Percentiles rank a stretch among this genome's conserved stretches.
Conservation (phyloP, 208 protist genomes). For the Trichomonas gallinae region DNA sequence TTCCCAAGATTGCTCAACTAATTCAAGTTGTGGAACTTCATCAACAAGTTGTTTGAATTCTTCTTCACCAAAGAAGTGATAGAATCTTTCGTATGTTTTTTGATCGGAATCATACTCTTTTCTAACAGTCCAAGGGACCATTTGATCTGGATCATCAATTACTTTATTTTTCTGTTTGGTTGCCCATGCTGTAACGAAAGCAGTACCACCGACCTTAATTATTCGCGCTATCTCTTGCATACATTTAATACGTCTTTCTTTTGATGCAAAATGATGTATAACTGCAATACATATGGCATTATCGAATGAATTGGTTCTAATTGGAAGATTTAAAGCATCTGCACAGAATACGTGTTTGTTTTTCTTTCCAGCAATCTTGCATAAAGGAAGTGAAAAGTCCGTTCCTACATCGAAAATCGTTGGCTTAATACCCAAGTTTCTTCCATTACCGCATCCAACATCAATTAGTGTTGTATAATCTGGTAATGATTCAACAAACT, state of each 20-base stretch:
- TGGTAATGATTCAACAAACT: neutral
- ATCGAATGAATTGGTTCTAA: neutral
- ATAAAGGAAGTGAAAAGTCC: neutral
- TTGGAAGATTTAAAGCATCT: neutral
- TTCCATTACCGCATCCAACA: neutral
- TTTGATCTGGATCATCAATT: neutral
- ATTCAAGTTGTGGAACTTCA: neutral
- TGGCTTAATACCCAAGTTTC: neutral
- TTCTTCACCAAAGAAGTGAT: neutral
- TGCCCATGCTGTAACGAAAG: slow-evolving; percentile 15
- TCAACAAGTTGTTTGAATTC: neutral
- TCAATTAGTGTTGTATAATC: neutral
- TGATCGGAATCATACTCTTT: neutral
- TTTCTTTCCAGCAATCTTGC: neutral
- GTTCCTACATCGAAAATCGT: neutral
- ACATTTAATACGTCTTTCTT: neutral
- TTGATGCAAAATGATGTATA: neutral
- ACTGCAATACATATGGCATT: neutral
- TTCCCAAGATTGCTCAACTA: neutral
- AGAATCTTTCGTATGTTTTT: neutral
- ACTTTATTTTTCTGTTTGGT: neutral
- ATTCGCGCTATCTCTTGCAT: neutral
- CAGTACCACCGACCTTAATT: neutral
- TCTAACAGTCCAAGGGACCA: neutral
- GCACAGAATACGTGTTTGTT: neutral